Conservation (phyloP, 2,329 filamentous ascomycete species). For the Trichoderma atroviride region DNA sequence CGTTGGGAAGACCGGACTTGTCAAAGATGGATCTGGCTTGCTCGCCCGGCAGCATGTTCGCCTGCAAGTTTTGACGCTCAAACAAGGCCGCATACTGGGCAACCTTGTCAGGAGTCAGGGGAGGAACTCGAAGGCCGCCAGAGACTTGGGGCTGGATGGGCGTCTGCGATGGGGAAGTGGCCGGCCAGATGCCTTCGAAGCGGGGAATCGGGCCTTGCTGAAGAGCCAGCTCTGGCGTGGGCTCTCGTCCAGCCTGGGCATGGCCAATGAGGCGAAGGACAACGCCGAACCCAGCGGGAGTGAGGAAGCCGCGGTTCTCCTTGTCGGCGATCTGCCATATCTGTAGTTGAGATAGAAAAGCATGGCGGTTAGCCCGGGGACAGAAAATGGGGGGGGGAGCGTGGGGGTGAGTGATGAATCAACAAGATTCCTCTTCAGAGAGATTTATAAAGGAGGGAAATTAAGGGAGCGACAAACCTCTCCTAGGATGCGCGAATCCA, state of each 20-base stretch:
- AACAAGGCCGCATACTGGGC: slow-evolving; percentile 88
- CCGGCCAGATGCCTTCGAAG: slow-evolving; percentile 73
- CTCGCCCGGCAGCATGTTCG: slow-evolving; percentile 74
- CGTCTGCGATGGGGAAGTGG: slow-evolving; percentile 49
- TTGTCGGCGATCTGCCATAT: slow-evolving; percentile 99
- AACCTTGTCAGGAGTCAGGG: slow-evolving; percentile 84
- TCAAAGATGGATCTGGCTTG: slow-evolving; percentile 94
- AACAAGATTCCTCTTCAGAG: not conserved
- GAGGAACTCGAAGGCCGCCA: slow-evolving; percentile 82
- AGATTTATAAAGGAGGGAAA: not conserved
- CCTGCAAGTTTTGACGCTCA: slow-evolving; percentile 81
- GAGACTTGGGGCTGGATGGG: slow-evolving; percentile 60
- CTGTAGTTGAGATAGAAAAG: slow-evolving; percentile 47
- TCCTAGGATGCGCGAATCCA: slow-evolving; percentile 83
- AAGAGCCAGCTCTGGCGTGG: slow-evolving; percentile 78
- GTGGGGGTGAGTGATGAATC: slow-evolving; percentile 17
- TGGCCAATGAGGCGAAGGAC: slow-evolving; percentile 94
- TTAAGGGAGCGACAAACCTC: slow-evolving; percentile 61
- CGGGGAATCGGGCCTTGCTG: slow-evolving; percentile 86
- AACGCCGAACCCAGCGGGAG: slow-evolving; percentile 88
- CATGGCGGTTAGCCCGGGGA: slow-evolving; percentile 14
- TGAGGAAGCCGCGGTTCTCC: slow-evolving; percentile 93
- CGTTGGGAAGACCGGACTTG: slow-evolving; percentile 85
- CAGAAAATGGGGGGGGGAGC: not conserved
- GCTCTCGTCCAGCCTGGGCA: slow-evolving; percentile 84